Conservation (phyloP, 106 monocot genomes). For the Dactylorhiza incarnata region DNA sequence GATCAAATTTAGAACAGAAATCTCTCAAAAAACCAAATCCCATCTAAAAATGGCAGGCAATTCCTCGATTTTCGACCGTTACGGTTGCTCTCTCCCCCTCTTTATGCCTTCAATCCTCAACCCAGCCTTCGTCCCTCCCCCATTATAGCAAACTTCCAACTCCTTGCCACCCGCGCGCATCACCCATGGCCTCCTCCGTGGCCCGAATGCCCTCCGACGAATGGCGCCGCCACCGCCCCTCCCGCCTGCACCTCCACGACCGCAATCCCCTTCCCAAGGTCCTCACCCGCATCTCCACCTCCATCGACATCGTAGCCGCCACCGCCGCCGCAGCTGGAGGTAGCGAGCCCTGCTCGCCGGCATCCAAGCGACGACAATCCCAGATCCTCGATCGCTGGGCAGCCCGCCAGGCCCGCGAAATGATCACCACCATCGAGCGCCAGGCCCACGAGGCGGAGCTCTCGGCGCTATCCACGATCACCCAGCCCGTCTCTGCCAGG, state of each 20-base stretch:
- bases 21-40: neutral
- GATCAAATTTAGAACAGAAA: too few relatives aligned
- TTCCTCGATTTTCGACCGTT: neutral
- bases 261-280: slow-evolving; percentile 18
- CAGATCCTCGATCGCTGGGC: slow-evolving; percentile 58
- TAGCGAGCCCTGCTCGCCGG: neutral
- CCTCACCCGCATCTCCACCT: slow-evolving; percentile 13
- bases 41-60: neutral
- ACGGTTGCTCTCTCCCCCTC: neutral
- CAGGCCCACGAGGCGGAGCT: slow-evolving; percentile 66
- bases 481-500: slow-evolving; percentile 51
- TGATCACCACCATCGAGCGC: slow-evolving; percentile 41
- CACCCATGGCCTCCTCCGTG: slow-evolving; percentile 36
- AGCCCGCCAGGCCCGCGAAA: slow-evolving; percentile 39
- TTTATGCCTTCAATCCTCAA: neutral
- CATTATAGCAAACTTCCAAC: neutral
- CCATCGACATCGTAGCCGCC: neutral
- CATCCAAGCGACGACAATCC: slow-evolving; percentile 15
- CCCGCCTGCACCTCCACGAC: neutral
- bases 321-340: neutral
- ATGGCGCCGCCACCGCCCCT: slow-evolving; percentile 13
- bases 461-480: slow-evolving; percentile 26
- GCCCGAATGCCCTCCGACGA: slow-evolving; percentile 32
- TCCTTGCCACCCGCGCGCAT: neutral
- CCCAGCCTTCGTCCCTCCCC: neutral